Evolutionary conservation across 129 eudicot species (phyloP).

Genomic region (Sambucus nigra): DNA sequence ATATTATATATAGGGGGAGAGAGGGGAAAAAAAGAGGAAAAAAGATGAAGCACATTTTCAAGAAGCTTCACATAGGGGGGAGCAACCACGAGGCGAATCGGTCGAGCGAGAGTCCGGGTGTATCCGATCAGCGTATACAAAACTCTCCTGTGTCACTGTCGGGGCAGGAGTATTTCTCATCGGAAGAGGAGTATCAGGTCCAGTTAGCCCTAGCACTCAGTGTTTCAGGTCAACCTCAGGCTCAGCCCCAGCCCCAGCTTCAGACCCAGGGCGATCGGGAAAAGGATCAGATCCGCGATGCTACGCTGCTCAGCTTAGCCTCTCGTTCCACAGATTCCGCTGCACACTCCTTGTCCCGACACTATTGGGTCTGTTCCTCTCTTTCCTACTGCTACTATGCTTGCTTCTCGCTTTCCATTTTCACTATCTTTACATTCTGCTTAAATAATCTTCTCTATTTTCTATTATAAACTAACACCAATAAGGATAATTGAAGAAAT

Average conservation of each 20-base stretch:
- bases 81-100: conserved; percentile 74
- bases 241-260: too few relatives aligned
- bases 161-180: conserved; percentile 52
- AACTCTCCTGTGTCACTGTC: conserved; percentile 15
- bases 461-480: too few relatives aligned
- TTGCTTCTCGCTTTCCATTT: too few relatives aligned
- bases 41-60: conserved; percentile 91
- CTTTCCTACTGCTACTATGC: too few relatives aligned
- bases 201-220: conserved; percentile 94
- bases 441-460: too few relatives aligned
- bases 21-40: not conserved
- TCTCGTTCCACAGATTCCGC: conserved; percentile 13
- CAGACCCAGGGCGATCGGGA: conserved; percentile 37
- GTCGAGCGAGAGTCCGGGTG: conserved; percentile 37
- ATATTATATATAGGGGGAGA: not conserved
- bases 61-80: conserved; percentile 67
- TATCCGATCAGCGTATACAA: conserved; percentile 10
- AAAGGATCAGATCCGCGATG: conserved; percentile 54
- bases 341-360: conserved; percentile 65
- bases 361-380: conserved; percentile 77
- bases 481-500: too few relatives aligned
- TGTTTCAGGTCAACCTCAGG: conserved; percentile 49
- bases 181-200: conserved; percentile 93
- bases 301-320: conserved; percentile 36
- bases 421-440: too few relatives aligned